These are phyloP conservation scores for Fusarium protoensiforme DNA, from an alignment of 2,329 filamentous ascomycete species.

Conservation along the genomic window DNA sequence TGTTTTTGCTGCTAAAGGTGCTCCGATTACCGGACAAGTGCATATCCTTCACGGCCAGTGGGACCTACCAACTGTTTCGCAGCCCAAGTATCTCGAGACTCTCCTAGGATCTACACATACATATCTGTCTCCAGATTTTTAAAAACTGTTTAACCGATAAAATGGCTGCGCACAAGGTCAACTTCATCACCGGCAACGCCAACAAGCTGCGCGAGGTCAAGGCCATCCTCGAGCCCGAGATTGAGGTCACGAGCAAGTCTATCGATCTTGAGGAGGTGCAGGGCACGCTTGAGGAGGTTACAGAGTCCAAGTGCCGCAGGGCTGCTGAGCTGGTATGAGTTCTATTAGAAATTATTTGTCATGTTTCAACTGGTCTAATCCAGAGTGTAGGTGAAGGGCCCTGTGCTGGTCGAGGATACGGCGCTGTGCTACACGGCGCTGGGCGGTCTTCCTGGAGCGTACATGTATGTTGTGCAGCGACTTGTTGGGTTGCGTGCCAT, in stretches of 20 bases:
- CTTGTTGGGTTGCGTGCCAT: background rate
- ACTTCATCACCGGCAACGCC: slow-evolving; percentile 97
- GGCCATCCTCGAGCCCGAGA: slow-evolving; percentile 81
- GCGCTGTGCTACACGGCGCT: slow-evolving; percentile 93
- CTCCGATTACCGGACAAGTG: slow-evolving; percentile 20
- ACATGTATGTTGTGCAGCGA: slow-evolving; percentile 75
- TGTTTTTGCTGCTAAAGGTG: background rate
- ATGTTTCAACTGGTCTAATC: slow-evolving; percentile 1
- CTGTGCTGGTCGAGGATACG: slow-evolving; percentile 95
- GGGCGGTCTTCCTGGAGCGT: slow-evolving; percentile 91
- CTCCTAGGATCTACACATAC: background rate
- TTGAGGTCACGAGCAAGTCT: slow-evolving; percentile 78
- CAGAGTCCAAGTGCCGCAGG: slow-evolving; percentile 83
- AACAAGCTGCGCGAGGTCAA: slow-evolving; percentile 94
- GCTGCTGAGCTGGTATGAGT: slow-evolving; percentile 78
- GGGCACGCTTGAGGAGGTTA: slow-evolving; percentile 92
- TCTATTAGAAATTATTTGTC: background rate
- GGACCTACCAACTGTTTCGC: slow-evolving; percentile 1
- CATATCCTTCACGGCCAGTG: slow-evolving; percentile 28
- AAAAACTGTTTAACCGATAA: background rate
- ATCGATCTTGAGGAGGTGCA: slow-evolving; percentile 92
- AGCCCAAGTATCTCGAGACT: slow-evolving; percentile 7
- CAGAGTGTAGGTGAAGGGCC: slow-evolving; percentile 75
- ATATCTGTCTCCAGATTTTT: background rate
- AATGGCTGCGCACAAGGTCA: slow-evolving; percentile 65